Conservation (phyloP, 1,139 yeast genomes). For the Pichia sp. region DNA sequence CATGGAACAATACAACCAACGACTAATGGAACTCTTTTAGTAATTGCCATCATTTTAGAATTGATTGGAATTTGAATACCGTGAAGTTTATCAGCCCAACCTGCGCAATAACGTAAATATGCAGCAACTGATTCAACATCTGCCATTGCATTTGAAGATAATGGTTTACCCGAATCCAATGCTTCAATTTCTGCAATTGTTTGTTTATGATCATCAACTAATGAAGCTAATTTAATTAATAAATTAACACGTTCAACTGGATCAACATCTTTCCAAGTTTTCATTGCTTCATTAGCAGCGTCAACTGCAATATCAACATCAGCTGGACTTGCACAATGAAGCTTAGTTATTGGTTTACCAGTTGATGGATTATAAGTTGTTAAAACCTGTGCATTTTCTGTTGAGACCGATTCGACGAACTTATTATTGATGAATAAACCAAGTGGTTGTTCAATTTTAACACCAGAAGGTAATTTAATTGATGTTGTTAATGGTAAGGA, state of each 20-base stretch:
- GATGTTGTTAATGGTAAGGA: conserved; percentile 8
- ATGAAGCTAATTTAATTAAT: conserved; percentile 46
- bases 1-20: conserved; percentile 71
- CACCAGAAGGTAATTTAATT: conserved; percentile 28
- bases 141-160: conserved; percentile 43
- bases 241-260: conserved; percentile 40
- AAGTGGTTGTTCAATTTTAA: conserved; percentile 39
- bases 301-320: conserved; percentile 76
- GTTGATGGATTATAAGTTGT: conserved; percentile 50
- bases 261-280: conserved; percentile 43
- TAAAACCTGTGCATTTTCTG: conserved; percentile 34
- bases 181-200: conserved; percentile 52
- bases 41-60: conserved; percentile 64
- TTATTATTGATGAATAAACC: conserved; percentile 55
- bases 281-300: conserved; percentile 67
- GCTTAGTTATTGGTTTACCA: conserved; percentile 44
- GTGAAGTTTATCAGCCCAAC: conserved; percentile 69
- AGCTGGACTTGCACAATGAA: conserved; percentile 44
- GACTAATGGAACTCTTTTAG: conserved; percentile 72
- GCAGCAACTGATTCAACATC: conserved; percentile 60
- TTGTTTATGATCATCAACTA: conserved; percentile 44
- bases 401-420: conserved; percentile 36
- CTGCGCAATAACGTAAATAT: conserved; percentile 68
- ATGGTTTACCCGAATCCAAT: conserved; percentile 57
- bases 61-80: conserved; percentile 69